These are phyloP conservation scores for Xylariomycetidae sp. DNA, from an alignment of 2,329 filamentous ascomycete genomes.

Conservation along the genomic window DNA sequence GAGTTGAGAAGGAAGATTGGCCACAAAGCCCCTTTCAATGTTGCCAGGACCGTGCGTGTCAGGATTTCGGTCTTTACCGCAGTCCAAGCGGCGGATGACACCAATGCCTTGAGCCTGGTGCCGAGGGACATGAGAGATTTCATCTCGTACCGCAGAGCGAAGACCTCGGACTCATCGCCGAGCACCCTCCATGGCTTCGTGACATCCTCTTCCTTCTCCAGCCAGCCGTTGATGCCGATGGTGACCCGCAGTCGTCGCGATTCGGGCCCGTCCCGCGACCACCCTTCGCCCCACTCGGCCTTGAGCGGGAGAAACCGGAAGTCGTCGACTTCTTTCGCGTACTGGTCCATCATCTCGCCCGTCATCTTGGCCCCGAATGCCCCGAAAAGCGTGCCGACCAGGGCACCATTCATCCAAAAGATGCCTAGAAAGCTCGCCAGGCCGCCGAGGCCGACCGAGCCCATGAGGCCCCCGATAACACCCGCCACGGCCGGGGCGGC, in stretches of 20 bases:
- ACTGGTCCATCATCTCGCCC: slow-evolving; percentile 80
- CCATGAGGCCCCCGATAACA: slow-evolving; percentile 77
- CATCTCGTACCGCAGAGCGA: slow-evolving; percentile 80
- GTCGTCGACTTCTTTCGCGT: slow-evolving; percentile 82
- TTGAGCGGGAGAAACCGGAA: slow-evolving; percentile 70
- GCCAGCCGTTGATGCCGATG: slow-evolving; percentile 84
- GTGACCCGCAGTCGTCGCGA: slow-evolving; percentile 64
- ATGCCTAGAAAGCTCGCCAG: slow-evolving; percentile 82
- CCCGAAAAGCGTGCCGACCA: slow-evolving; percentile 83
- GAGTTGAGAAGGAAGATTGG: slow-evolving; percentile 61
- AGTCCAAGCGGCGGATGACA: slow-evolving; percentile 69
- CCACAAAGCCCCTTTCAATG: slow-evolving; percentile 63
- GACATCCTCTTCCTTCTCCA: slow-evolving; percentile 68
- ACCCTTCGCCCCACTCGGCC: slow-evolving; percentile 32
- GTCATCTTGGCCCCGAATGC: slow-evolving; percentile 78
- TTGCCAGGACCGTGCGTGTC: slow-evolving; percentile 62
- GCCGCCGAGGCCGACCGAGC: slow-evolving; percentile 76
- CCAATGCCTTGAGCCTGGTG: slow-evolving; percentile 62
- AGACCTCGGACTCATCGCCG: slow-evolving; percentile 66
- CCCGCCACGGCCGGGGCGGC: slow-evolving; percentile 84
- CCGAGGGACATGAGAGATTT: slow-evolving; percentile 71
- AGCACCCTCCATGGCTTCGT: slow-evolving; percentile 74
- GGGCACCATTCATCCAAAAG: slow-evolving; percentile 76
- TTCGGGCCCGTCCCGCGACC: slow-evolving; percentile 21
- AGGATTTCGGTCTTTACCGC: slow-evolving; percentile 70